Base-by-base conservation (phyloP, 306 rosid species). In the Hippophae rhamnoides region DNA sequence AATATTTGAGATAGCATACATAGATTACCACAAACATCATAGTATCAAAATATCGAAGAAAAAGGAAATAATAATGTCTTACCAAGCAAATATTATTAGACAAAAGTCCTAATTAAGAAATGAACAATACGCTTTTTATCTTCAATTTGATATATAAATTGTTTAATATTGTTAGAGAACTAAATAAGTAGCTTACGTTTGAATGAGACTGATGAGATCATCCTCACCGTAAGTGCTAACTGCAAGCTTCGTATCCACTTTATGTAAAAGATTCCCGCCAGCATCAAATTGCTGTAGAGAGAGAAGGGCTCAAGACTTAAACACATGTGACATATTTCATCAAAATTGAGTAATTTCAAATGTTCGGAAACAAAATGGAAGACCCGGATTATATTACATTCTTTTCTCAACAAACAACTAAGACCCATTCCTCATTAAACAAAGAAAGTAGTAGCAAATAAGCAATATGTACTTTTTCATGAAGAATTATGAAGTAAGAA, bases 191-290 rank as follows among this genome's bases (percentile, higher is more conserved):
- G 45, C 78, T 70, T 82, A 92, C 99, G 95, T 81, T 78, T 92
- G 99, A 75, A 88, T 85, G 72, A 92, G 95, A 72, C 95, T 92
- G 68, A 84, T 72, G 73, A 92, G 96, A 70, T 92, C 90, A 77
- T 78, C 88, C 62, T 92, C 99, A 6, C 99, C 99, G 64, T 92
- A 92, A 60, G 99, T 81, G 79, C 88, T 85, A 13, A 58, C 95
- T 1, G 95, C 74, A 69, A 92, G 95, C 85, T 82, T 92, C 44
- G 96, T 92, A 64, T 48, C 73, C 50, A 92, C 56, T 76, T 68
- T 74, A 69, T 92, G 96, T 83, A 87, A 63, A 62, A 92, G 52
- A 40, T 81, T 88, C 72, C 98, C 96, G 26, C 38, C 47, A 61
- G 84, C 75, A 72, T 92, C 98, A 79, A 83, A 92, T 92, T 92